Percentiles rank a stretch among this genome's conserved stretches.
Conservation (phyloP, 2,329 filamentous ascomycete species). For the Fragosphaeria purpurea region DNA sequence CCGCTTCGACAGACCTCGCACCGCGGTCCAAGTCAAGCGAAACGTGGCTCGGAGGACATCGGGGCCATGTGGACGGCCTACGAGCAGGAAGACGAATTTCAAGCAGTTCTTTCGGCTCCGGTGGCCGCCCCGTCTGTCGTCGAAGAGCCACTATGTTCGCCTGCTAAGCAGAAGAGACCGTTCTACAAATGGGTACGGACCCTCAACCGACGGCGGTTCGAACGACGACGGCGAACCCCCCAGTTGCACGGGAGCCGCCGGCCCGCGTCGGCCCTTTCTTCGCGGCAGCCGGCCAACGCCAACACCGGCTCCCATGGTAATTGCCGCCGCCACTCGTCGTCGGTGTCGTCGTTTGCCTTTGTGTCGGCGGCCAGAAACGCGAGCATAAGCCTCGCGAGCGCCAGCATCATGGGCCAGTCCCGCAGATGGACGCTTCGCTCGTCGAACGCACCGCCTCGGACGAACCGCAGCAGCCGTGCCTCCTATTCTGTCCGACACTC, state of each 20-base stretch:
- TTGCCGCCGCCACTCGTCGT: constrained; percentile 49
- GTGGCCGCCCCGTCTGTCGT: too few species aligned
- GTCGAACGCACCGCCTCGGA: constrained; percentile 45
- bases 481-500: constrained; percentile 52
- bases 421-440: constrained; percentile 42
- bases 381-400: constrained; percentile 64
- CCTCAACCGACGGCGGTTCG: constrained; percentile 47
- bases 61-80: too few species aligned
- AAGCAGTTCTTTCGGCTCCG: too few species aligned
- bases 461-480: constrained; percentile 52
- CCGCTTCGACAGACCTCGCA: too few species aligned
- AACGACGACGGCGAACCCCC: constrained; percentile 26
- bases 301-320: not conserved
- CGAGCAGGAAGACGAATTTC: too few species aligned
- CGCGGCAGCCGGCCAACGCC: too few species aligned
- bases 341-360: constrained; percentile 67
- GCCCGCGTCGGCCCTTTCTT: too few species aligned
- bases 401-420: constrained; percentile 57
- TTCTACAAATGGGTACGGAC: constrained; percentile 68
- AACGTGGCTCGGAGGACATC: too few species aligned
- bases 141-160: too few species aligned
- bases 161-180: constrained; percentile 25
- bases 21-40: too few species aligned
- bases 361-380: constrained; percentile 74
- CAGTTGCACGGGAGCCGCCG: not conserved